Evolutionary conservation across 306 rosid species (phyloP).

Genomic region (Castanea crenata): DNA sequence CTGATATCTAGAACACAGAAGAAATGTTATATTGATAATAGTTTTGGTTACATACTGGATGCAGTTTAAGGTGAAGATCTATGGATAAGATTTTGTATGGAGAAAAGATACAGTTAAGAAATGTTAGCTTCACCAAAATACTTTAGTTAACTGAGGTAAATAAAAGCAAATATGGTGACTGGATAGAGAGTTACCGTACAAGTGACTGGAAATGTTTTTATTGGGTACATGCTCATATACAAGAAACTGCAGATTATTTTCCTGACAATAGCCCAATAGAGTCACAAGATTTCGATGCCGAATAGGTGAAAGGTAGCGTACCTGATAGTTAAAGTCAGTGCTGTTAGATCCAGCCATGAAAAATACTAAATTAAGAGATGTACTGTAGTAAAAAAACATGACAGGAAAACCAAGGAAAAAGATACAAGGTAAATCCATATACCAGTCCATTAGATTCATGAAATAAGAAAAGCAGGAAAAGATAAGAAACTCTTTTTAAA

Average conservation of each 20-base stretch:
- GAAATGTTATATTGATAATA: neutral
- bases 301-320: slow-evolving; percentile 74
- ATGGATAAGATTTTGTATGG: neutral
- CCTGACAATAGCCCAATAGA: slow-evolving; percentile 97
- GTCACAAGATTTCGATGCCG: slow-evolving; percentile 73
- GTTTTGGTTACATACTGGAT: slow-evolving; percentile 7
- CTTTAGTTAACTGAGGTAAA: neutral
- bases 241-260: slow-evolving; percentile 78
- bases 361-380: slow-evolving; percentile 20
- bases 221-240: slow-evolving; percentile 80
- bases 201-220: slow-evolving; percentile 91
- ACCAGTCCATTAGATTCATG: slow-evolving; percentile 11
- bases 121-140: slow-evolving; percentile 4
- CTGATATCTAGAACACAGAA: slow-evolving; percentile 1
- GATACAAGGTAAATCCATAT: neutral
- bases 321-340: slow-evolving; percentile 49
- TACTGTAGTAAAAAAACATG: neutral
- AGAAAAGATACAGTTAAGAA: neutral
- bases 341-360: slow-evolving; percentile 39
- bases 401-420: neutral
- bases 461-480: neutral
- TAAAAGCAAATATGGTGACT: slow-evolving; percentile 6
- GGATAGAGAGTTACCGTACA: slow-evolving; percentile 71
- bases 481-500: neutral
- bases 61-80: slow-evolving; percentile 2